A percentile compares a stretch with the other conserved stretches of the same genome.
phyloP scores from a whole-genome alignment of 129 eudicot genomes.

The Ambrosia artemisiifolia region DNA sequence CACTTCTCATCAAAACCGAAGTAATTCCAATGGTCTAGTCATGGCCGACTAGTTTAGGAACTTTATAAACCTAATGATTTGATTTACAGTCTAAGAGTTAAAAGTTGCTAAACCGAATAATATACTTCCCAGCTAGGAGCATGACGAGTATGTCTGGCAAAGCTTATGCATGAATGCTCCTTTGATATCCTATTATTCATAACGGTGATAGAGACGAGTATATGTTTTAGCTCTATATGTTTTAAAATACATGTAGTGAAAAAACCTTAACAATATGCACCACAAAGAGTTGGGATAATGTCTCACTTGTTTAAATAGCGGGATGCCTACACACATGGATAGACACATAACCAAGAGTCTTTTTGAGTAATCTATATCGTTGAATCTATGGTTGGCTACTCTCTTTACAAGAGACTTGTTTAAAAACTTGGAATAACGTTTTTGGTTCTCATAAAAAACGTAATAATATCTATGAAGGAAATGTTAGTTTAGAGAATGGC shows the following conservation, averaged over 20 bases:
- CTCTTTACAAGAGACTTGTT: no score
- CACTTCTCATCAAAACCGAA: background rate
- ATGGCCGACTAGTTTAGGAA: background rate
- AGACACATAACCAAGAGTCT: background rate
- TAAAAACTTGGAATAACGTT: no score
- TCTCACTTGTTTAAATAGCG: background rate
- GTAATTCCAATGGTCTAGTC: background rate
- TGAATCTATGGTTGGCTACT: background rate
- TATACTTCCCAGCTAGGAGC: background rate
- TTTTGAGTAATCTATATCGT: background rate
- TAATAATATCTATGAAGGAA: no score
- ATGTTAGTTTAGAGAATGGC: no score
- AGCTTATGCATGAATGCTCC: background rate
- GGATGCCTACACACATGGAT: slow-evolving; percentile 1
- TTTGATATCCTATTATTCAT: background rate
- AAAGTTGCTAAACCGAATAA: background rate
- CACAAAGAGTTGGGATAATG: background rate
- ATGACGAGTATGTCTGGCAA: background rate
- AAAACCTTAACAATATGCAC: background rate
- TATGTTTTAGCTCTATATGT: no score
- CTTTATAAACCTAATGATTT: background rate
- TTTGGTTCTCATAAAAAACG: no score
- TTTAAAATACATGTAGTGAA: no score
- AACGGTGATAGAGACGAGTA: background rate
- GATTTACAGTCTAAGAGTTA: background rate